These are phyloP conservation scores for Sporormia fimetaria DNA, from an alignment of 495 filamentous ascomycete genomes.

Conservation along the genomic window DNA sequence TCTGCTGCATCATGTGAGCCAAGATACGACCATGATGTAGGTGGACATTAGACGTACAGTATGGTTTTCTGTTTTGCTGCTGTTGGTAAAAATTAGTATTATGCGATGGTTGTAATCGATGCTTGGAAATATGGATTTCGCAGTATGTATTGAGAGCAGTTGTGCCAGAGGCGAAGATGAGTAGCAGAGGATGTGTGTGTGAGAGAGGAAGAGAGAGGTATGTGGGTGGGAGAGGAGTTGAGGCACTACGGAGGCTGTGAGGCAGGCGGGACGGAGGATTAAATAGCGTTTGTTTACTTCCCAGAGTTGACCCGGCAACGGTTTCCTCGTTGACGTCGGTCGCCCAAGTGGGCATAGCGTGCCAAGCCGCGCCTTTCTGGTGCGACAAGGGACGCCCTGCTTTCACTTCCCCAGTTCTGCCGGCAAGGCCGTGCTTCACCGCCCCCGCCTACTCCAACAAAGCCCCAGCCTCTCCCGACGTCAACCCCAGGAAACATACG, in stretches of 20 bases:
- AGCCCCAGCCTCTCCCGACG: no score
- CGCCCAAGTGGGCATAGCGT: neutral
- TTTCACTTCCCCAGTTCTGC: no score
- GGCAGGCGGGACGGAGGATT: conserved; percentile 8
- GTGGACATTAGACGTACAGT: conserved; percentile 11
- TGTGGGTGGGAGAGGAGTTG: conserved; percentile 19
- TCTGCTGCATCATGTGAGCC: conserved; percentile 10
- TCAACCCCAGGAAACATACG: no score
- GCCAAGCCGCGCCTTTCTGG: no score
- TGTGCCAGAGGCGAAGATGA: conserved; percentile 25
- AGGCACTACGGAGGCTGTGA: conserved; percentile 15
- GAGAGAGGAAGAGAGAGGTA: conserved; percentile 21
- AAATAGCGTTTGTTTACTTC: conserved; percentile 22
- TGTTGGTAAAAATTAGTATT: conserved; percentile 21
- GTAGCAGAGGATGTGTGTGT: no score
- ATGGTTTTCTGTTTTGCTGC: conserved; percentile 21
- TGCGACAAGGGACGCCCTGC: no score
- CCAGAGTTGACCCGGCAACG: conserved; percentile 13
- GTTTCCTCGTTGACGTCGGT: neutral
- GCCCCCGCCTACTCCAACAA: no score
- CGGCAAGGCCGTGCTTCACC: no score
- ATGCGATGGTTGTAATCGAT: conserved; percentile 25
- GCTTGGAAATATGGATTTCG: conserved; percentile 31
- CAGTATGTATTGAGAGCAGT: conserved; percentile 27
- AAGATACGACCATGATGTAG: neutral